A percentile compares a stretch with the other conserved stretches of the same genome.
Conservation (phyloP, 2,329 filamentous ascomycete species). For the Paracamarosporium sp. region DNA sequence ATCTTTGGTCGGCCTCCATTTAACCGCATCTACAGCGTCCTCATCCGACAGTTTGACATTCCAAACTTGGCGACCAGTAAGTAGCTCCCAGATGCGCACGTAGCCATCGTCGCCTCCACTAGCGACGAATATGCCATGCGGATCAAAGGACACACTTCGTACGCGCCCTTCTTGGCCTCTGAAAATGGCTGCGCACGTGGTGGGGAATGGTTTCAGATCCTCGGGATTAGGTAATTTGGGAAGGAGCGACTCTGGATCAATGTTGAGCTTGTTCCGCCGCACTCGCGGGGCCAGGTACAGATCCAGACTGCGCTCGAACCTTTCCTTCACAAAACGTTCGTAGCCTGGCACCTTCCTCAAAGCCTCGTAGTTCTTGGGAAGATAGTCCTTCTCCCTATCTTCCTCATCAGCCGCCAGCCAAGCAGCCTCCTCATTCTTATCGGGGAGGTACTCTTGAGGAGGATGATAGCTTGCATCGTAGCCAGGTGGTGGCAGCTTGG, state of each 20-base stretch:
- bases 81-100: slow-evolving; percentile 86
- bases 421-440: slow-evolving; percentile 78
- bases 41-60: slow-evolving; percentile 77
- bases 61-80: slow-evolving; percentile 88
- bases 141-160: slow-evolving; percentile 82
- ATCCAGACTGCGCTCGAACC: slow-evolving; percentile 94
- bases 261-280: slow-evolving; percentile 92
- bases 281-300: slow-evolving; percentile 93
- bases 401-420: slow-evolving; percentile 91
- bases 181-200: slow-evolving; percentile 85
- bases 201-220: slow-evolving; percentile 94
- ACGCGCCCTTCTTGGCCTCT: slow-evolving; percentile 88
- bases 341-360: slow-evolving; percentile 93
- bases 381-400: slow-evolving; percentile 86
- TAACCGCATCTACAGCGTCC: slow-evolving; percentile 82
- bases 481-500: slow-evolving; percentile 89
- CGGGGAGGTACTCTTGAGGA: slow-evolving; percentile 90
- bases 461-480: slow-evolving; percentile 98
- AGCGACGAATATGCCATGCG: slow-evolving; percentile 83
- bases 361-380: slow-evolving; percentile 82
- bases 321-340: slow-evolving; percentile 87
- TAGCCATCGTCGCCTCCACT: slow-evolving; percentile 95
- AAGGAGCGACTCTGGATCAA: slow-evolving; percentile 90
- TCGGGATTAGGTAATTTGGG: slow-evolving; percentile 93
- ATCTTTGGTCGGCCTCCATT: slow-evolving; percentile 87